Conservation (phyloP, 208 protist species). For the Acanthamoeba sp. region DNA sequence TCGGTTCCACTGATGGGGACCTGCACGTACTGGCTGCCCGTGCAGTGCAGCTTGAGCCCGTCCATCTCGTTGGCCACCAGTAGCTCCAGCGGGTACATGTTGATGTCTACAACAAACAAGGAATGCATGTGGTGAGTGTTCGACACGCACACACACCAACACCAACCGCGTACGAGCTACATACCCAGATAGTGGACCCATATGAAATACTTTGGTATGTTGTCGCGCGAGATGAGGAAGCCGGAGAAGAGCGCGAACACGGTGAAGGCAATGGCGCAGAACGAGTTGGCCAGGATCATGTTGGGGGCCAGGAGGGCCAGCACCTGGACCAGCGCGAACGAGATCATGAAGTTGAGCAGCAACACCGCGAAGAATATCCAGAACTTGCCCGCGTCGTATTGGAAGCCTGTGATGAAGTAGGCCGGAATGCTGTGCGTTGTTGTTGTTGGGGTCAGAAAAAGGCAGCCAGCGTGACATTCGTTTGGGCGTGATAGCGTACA, state of each 20-base stretch:
- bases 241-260: slow-evolving; percentile 51
- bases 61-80: slow-evolving; percentile 69
- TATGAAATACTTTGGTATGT: slow-evolving; percentile 66
- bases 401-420: slow-evolving; percentile 62
- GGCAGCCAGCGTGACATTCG: neutral
- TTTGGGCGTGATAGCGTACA: neutral
- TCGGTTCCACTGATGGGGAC: slow-evolving; percentile 59
- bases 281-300: slow-evolving; percentile 48
- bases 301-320: slow-evolving; percentile 42
- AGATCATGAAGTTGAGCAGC: slow-evolving; percentile 44
- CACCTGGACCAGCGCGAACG: slow-evolving; percentile 24
- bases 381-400: slow-evolving; percentile 70
- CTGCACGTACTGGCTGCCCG: slow-evolving; percentile 14
- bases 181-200: slow-evolving; percentile 49
- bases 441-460: neutral
- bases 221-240: slow-evolving; percentile 68
- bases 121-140: neutral
- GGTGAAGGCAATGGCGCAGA: slow-evolving; percentile 61
- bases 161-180: neutral
- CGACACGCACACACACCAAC: neutral
- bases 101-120: slow-evolving; percentile 33
- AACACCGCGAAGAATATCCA: slow-evolving; percentile 66
- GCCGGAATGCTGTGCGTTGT: neutral
- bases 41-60: slow-evolving; percentile 44
- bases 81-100: slow-evolving; percentile 63